Base-by-base conservation (phyloP, 306 rosid species). In the Vicia villosa region DNA sequence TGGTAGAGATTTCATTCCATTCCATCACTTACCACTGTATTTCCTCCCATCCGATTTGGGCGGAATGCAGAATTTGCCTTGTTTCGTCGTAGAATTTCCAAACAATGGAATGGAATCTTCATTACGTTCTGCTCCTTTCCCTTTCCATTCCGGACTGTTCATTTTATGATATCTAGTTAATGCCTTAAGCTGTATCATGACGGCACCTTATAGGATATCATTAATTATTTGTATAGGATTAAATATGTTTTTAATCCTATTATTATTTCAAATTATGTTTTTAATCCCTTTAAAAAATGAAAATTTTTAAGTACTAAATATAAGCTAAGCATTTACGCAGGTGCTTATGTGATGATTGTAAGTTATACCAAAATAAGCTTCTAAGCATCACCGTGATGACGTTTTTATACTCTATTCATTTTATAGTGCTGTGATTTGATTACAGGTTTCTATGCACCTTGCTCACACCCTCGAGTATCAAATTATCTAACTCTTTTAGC, bases 391-490 rank as follows among this genome's bases (percentile, higher is more conserved):
- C 11, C 24, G 16, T 49, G 13, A 17, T 17, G 12, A n/a, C 3
- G 21, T 17, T 50, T 50, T 17, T 50, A 50, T 8, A 64, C 3
- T 56, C 30, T 6, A 14, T 75, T 72, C 47, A 63, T 75, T 70
- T 73, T 28, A 69, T 54, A 41, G 28, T 61, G 74, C 41, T 70
- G 34, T 54, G 43, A 43, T 59, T 51, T 42, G 59, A 38, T 78
- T 71, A 63, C 83, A 94, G 97, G 98, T 36, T 94, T 90, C 84
- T 87, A 80, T 68, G 97, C 98, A 6, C 98, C 98, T 13, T 88
- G 97, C 76, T 88, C 96, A 16, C 97, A 88, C 75, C 80, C 92
- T 77, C 96, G 77, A 77, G 89, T 94, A 14, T 84, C 97, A 45
- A 94, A 90, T 77, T 82, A 83, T 83, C 80, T 94, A 45, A 88